Conservation (phyloP, 2,329 filamentous ascomycete species). For the Drechslerella dactyloides region DNA sequence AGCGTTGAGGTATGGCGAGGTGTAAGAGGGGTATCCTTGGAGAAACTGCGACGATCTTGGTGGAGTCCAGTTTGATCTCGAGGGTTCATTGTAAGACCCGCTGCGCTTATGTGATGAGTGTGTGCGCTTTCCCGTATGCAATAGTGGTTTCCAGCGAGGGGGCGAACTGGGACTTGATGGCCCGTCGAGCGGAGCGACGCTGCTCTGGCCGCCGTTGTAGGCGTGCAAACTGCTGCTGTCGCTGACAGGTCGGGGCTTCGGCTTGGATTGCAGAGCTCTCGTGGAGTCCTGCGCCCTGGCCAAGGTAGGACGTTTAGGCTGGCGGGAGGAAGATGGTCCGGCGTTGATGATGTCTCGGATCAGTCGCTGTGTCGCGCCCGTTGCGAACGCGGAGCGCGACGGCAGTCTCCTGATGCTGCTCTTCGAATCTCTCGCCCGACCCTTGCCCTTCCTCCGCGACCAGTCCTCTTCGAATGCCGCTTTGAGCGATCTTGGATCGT, state of each 20-base stretch:
- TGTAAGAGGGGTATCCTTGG: constrained; percentile 56
- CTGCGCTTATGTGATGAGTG: constrained; percentile 73
- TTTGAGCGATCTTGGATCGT: constrained; percentile 46
- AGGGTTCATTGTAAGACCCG: constrained; percentile 83
- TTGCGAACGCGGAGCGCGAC: constrained; percentile 35
- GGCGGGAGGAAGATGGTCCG: constrained; percentile 18
- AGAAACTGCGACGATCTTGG: constrained; percentile 58
- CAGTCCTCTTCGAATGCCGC: constrained; percentile 46
- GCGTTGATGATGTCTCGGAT: constrained; percentile 49
- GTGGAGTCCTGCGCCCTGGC: constrained; percentile 42
- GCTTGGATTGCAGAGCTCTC: constrained; percentile 43
- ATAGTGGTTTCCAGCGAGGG: constrained; percentile 43
- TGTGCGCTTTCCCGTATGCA: constrained; percentile 53
- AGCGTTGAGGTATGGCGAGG: constrained; percentile 71
- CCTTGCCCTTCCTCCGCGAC: constrained; percentile 43
- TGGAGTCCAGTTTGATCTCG: constrained; percentile 70
- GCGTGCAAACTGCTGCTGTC: constrained; percentile 46
- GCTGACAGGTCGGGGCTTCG: constrained; percentile 30
- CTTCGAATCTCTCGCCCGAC: constrained; percentile 38
- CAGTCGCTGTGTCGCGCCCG: constrained; percentile 41
- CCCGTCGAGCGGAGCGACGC: constrained; percentile 10
- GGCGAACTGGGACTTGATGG: constrained; percentile 27
- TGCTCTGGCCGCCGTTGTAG: constrained; percentile 37
- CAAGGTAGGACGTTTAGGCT: constrained; percentile 23
- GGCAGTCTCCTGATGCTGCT: constrained; percentile 49